A percentile compares a stretch with the other conserved stretches of the same genome.
Evolutionary conservation across 2,329 filamentous ascomycete genomes (phyloP).

Genomic region (Pseudogymnoascus sp.): DNA sequence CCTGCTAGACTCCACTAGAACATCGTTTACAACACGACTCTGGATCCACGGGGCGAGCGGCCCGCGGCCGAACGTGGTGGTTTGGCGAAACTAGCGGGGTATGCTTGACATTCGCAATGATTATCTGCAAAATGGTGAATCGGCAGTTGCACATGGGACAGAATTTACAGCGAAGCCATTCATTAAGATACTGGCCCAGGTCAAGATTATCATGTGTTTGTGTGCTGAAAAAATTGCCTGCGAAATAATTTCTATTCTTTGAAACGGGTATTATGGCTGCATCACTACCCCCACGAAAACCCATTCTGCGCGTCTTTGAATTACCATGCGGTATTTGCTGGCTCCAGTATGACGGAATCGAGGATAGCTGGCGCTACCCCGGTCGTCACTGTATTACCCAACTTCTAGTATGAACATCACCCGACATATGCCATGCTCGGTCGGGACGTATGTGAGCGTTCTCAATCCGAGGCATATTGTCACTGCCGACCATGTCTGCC

Average conservation of each 20-base stretch:
- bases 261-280: background rate
- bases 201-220: background rate
- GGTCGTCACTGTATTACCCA: background rate
- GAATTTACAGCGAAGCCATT: background rate
- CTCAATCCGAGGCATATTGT: background rate
- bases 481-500: background rate
- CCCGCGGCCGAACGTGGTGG: background rate
- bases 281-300: background rate
- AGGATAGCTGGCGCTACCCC: background rate
- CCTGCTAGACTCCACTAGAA: background rate
- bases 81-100: background rate
- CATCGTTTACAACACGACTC: background rate
- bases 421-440: background rate
- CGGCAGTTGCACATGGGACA: background rate
- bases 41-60: background rate
- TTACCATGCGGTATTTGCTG: slow-evolving; percentile 1
- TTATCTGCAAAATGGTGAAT: background rate
- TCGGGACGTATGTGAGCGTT: background rate
- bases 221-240: background rate
- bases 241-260: background rate
- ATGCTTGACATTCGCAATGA: background rate
- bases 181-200: background rate
- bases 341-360: background rate
- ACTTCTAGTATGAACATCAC: background rate
- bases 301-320: background rate